These are phyloP conservation scores for Babesia microti DNA, from an alignment of 169 alveolate species.

Conservation along the genomic window DNA sequence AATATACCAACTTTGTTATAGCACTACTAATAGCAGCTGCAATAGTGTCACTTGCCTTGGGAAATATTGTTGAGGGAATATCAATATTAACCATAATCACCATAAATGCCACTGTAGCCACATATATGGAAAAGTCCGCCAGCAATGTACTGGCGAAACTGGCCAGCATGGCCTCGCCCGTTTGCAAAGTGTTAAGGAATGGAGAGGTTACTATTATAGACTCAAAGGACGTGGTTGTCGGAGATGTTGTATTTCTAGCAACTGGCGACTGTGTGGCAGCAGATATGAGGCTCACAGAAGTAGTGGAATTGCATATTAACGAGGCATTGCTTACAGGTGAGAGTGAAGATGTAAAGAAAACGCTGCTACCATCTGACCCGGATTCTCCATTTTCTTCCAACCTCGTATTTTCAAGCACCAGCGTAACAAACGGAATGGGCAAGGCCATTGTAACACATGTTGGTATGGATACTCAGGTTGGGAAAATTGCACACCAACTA, in stretches of 20 bases:
- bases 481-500: slow-evolving; percentile 87
- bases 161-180: slow-evolving; percentile 82
- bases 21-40: slow-evolving; percentile 68
- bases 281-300: slow-evolving; percentile 79
- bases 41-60: slow-evolving; percentile 62
- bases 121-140: slow-evolving; percentile 80
- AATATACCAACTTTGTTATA: slow-evolving; percentile 69
- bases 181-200: slow-evolving; percentile 68
- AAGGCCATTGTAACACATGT: slow-evolving; percentile 80
- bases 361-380: slow-evolving; percentile 52
- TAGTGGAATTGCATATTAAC: slow-evolving; percentile 78
- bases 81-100: slow-evolving; percentile 74
- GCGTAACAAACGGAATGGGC: slow-evolving; percentile 83
- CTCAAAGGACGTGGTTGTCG: slow-evolving; percentile 82
- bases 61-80: slow-evolving; percentile 77
- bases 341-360: slow-evolving; percentile 72
- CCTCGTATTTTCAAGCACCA: slow-evolving; percentile 83
- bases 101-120: slow-evolving; percentile 80
- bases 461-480: slow-evolving; percentile 86
- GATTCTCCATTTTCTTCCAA: slow-evolving; percentile 73
- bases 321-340: slow-evolving; percentile 91
- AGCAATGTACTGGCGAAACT: slow-evolving; percentile 79
- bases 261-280: slow-evolving; percentile 89
- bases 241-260: slow-evolving; percentile 77
- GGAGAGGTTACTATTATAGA: slow-evolving; percentile 63